Evolutionary conservation across 495 filamentous ascomycete species (phyloP), one percentile per base, ranked within the genome.

Genomic region (Astrothelium macrocarpum): DNA sequence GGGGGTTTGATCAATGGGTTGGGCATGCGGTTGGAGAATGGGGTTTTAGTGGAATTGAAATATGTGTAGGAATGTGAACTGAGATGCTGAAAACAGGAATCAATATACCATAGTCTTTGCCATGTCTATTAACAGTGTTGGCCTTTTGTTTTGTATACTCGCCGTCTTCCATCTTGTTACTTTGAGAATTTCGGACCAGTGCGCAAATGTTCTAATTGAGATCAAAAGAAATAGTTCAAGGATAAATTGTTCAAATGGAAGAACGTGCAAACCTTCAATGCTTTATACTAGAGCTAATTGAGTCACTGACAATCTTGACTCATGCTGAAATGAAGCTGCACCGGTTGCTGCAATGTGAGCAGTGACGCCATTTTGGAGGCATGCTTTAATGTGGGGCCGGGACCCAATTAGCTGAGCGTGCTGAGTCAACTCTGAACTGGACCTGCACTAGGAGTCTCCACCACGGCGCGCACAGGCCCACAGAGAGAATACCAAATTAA

Each of bases 51-150:
- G 43, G 3, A 49, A 49, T 4, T 11, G 18, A 20, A 20, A 49
- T 18, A 20, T 9, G 43, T 49, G 36, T 65, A 28, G 63, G 29
- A 20, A 42, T 46, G 42, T 5, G 25, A 56, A 56, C 9, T 29
- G 36, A 67, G 18, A 25, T 59, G 39, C 45, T 1, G 29, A 58
- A 53, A 59, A 59, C 26, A 32, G 61, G n/a, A 39, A 32, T 62
- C 64, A 56, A 59, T 26, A 5, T 56, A 56, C 49, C 49, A 23
- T 56, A 56, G 25, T 56, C 49, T 56, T 56, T 56, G 49, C 49
- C 49, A 56, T 56, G 49, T 56, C 49, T 56, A 16, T 56, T 56
- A 23, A 56, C 49, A 4, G 49, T 56, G 25, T 56, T 56, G 49
- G n/a, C 29, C 25, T 10, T 26, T 7, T 2, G 25, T 20, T 56